These are phyloP conservation scores for Strobilomyces dryophilus DNA, from an alignment of 768 basidiomycete species.

Conservation along the genomic window DNA sequence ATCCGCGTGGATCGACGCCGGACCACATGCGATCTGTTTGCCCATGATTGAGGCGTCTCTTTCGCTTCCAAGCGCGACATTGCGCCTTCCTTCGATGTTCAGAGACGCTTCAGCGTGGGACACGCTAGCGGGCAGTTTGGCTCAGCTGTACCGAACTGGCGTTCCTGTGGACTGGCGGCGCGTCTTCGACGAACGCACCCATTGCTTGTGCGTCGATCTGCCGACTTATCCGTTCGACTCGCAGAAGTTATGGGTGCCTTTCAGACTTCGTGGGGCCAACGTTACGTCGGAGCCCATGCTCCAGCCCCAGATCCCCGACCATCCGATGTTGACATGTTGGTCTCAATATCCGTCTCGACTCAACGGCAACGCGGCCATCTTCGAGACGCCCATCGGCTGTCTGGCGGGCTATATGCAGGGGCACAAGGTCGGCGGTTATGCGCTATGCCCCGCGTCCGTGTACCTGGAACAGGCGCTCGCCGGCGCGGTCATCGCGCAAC, in stretches of 20 bases:
- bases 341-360: constrained; percentile 37
- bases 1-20: constrained; percentile 61
- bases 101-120: constrained; percentile 42
- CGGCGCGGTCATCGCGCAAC: constrained; percentile 37
- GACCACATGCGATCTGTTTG: constrained; percentile 56
- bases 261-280: constrained; percentile 25
- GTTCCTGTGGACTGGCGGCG: constrained; percentile 50
- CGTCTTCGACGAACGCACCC: constrained; percentile 44
- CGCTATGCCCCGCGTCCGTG: constrained; percentile 64
- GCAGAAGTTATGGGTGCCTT: constrained; percentile 55
- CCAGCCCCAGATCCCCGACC: constrained; percentile 18
- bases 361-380: constrained; percentile 39
- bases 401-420: constrained; percentile 47
- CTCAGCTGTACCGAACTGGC: constrained; percentile 43
- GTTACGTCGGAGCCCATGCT: neutral
- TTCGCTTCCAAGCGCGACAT: constrained; percentile 26
- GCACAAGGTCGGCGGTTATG: constrained; percentile 51
- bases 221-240: constrained; percentile 62
- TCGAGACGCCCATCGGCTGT: constrained; percentile 48
- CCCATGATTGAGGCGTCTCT: constrained; percentile 47
- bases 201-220: constrained; percentile 43
- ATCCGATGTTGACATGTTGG: constrained; percentile 40
- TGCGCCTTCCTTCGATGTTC: constrained; percentile 49
- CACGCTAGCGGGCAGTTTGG: constrained; percentile 43
- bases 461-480: constrained; percentile 56